Evolutionary conservation across 768 basidiomycete genomes (phyloP).

Genomic region (Suillus lakei): DNA sequence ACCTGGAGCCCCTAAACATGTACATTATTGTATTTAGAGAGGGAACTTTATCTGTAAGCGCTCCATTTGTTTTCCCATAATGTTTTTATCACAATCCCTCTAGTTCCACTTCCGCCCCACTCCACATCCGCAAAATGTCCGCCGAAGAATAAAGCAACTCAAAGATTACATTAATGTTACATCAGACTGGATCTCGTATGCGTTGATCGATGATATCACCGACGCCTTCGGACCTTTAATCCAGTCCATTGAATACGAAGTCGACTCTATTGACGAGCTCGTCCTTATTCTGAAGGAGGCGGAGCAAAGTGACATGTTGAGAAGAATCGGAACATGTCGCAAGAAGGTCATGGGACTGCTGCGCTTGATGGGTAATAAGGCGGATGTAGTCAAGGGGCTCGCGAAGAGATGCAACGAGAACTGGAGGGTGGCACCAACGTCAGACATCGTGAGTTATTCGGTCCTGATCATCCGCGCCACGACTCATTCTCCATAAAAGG

Average conservation of each 20-base stretch:
- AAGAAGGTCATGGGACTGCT: constrained; percentile 99
- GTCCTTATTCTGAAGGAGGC: constrained; percentile 86
- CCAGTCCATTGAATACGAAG: constrained; percentile 98
- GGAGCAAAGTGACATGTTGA: constrained; percentile 92
- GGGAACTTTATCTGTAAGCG: constrained; percentile 87
- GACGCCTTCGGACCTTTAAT: constrained; percentile 99
- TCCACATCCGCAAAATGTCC: constrained; percentile 97
- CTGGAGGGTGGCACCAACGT: constrained; percentile 97
- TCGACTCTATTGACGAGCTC: constrained; percentile 98
- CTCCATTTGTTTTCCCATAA: background rate
- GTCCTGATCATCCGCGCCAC: background rate
- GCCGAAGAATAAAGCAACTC: constrained; percentile 96
- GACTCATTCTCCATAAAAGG: constrained; percentile 48
- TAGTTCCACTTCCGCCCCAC: constrained; percentile 98
- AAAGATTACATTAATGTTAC: constrained; percentile 99
- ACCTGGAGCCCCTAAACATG: constrained; percentile 99
- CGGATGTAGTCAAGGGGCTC: constrained; percentile 97
- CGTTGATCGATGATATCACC: constrained; percentile 98
- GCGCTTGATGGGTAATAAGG: constrained; percentile 98
- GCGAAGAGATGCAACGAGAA: constrained; percentile 99
- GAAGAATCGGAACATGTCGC: constrained; percentile 95
- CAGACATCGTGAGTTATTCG: constrained; percentile 77
- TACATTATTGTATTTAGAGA: constrained; percentile 99
- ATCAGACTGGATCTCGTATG: constrained; percentile 99
- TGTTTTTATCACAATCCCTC: background rate